Conservation (phyloP, 768 basidiomycete genomes). For the Amanita exitialis region DNA sequence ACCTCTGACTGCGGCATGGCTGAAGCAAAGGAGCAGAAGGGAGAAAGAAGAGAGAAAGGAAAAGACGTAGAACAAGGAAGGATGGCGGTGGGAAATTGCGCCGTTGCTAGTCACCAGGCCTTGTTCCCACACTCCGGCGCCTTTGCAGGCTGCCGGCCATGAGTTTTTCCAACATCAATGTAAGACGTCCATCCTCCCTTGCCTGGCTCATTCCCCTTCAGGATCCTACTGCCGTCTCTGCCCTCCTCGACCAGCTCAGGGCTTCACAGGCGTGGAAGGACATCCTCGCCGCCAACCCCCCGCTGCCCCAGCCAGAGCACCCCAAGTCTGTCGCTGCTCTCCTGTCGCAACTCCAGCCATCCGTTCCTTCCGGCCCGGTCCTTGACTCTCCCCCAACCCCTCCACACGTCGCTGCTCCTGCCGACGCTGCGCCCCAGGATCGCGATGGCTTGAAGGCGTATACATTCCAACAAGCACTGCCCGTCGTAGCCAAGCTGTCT, state of each 20-base stretch:
- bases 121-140: slow-evolving; percentile 28
- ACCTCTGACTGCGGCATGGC: slow-evolving; percentile 20
- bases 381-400: not conserved
- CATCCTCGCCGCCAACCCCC: slow-evolving; percentile 1
- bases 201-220: slow-evolving; percentile 16
- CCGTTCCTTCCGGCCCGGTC: not conserved
- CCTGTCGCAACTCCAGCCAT: slow-evolving; percentile 45
- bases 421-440: not conserved
- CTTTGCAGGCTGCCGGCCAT: slow-evolving; percentile 21
- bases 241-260: slow-evolving; percentile 61
- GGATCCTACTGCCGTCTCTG: slow-evolving; percentile 59
- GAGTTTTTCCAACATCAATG: slow-evolving; percentile 51
- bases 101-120: slow-evolving; percentile 31
- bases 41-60: slow-evolving; percentile 36
- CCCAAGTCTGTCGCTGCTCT: slow-evolving; percentile 42
- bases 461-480: slow-evolving; percentile 64
- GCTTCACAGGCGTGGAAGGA: slow-evolving; percentile 65
- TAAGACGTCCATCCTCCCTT: slow-evolving; percentile 15
- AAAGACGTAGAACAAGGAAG: too few relatives aligned
- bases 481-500: slow-evolving; percentile 50
- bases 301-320: slow-evolving; percentile 5
- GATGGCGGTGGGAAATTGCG: slow-evolving; percentile 28
- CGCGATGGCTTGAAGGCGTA: slow-evolving; percentile 34
- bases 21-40: slow-evolving; percentile 30
- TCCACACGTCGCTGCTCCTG: not conserved